Evolutionary conservation across 2,329 filamentous ascomycete genomes (phyloP), one percentile per base, ranked within the genome.

Genomic region (Tolypocladium guangdongense): DNA sequence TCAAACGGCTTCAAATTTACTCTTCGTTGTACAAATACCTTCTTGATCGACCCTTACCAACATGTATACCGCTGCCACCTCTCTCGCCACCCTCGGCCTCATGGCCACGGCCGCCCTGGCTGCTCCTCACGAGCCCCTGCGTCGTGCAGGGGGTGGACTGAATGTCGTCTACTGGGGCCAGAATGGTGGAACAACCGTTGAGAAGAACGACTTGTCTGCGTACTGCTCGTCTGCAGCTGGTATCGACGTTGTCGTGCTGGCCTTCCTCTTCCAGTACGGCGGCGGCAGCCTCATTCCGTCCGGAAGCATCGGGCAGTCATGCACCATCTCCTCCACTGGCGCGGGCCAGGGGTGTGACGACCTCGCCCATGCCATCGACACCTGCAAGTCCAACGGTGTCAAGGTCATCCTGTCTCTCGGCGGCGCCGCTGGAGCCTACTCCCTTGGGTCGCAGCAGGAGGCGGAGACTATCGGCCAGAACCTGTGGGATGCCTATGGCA

Each of bases 161-260:
- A 71, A 66, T 48, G 70, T 60, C 33, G 59, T 62, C 37, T 62
- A 62, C 55, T 73, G 66, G 54, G 63, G 65, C 8, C 59, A 62
- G 38, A 59, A 61, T 30, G 59, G 59, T 39, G 69, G 59, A 18
- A 52, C 51, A 12, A 41, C 63, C 4, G 58, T 65, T 33, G 67
- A 69, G 56, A 67, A 70, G 56, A 68, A 69, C 41, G 65, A 71
- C 56, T 63, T 71, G 50, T 59, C 63, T 45, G 52, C 60, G 6
- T 74, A 74, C 61, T 74, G 72, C 56, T 66, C 61, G 12, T 55
- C 63, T 0, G 59, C 61, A 10, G 56, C 70, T 1, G 71, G 70
- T 16, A 69, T 75, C 47, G 70, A 75, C 56, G 66, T 75, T 39
- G 60, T 76, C 36, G 71, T 74, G 1, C 62, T 76, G 7, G 62